These are phyloP conservation scores for Phylloporus scabripes DNA, from an alignment of 768 basidiomycete species.

Conservation along the genomic window DNA sequence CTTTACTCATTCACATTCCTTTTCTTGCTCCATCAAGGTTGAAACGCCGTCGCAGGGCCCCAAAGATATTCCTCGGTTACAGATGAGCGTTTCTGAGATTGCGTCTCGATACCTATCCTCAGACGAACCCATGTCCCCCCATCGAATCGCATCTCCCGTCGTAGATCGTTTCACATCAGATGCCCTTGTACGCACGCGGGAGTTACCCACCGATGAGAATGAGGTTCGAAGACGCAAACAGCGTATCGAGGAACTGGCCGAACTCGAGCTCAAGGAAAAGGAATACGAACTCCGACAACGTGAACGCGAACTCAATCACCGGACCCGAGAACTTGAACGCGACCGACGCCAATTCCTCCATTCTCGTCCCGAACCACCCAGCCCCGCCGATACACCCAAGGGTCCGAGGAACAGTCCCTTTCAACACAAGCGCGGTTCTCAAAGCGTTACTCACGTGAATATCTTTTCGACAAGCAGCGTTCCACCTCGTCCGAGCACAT, in stretches of 20 bases:
- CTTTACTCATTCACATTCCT: conserved; percentile 3
- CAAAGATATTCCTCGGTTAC: conserved; percentile 58
- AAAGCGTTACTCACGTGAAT: conserved; percentile 26
- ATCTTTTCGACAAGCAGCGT: conserved; percentile 13
- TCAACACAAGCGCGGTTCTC: conserved; percentile 27
- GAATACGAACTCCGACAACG: conserved; percentile 48
- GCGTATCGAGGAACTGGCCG: conserved; percentile 46
- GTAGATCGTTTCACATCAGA: conserved; percentile 26
- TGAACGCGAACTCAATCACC: conserved; percentile 51
- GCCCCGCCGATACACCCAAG: conserved; percentile 27
- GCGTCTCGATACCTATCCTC: conserved; percentile 55
- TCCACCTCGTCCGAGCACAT: conserved; percentile 15
- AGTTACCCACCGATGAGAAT: conserved; percentile 16
- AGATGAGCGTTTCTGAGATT: conserved; percentile 57
- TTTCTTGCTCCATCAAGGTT: conserved; percentile 32
- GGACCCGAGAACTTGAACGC: conserved; percentile 51
- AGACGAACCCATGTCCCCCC: conserved; percentile 41
- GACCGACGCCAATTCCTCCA: conserved; percentile 43
- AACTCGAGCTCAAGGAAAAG: conserved; percentile 50
- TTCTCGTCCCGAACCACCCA: conserved; percentile 26
- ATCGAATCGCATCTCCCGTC: conserved; percentile 33
- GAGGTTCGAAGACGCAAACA: conserved; percentile 33
- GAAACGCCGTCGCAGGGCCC: conserved; percentile 49
- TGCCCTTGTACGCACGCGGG: conserved; percentile 13
- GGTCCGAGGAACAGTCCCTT: conserved; percentile 22